phyloP scores from a whole-genome alignment of 2,329 filamentous ascomycete genomes.

The Aspergillus fumigatus region DNA sequence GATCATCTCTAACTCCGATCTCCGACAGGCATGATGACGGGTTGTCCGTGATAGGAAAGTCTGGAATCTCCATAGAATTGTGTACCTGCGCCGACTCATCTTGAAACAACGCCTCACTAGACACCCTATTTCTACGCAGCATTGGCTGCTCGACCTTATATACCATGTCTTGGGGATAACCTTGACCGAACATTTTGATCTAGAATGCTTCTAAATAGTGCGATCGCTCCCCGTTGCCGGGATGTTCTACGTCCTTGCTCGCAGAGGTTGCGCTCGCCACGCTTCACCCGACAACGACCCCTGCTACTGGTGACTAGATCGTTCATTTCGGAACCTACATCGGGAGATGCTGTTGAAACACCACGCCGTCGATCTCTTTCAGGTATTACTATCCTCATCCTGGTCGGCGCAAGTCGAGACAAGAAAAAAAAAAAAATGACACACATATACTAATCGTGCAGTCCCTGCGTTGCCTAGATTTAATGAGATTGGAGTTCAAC shows the following conservation, averaged over 20 bases:
- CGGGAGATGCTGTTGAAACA: constrained; percentile 4
- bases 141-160: constrained; percentile 13
- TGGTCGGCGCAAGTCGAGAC: neutral
- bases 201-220: constrained; percentile 26
- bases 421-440: neutral
- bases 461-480: constrained; percentile 58
- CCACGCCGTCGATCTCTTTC: constrained; percentile 21
- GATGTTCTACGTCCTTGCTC: constrained; percentile 23
- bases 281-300: constrained; percentile 11
- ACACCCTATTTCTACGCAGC: constrained; percentile 6
- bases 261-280: constrained; percentile 21
- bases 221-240: constrained; percentile 28
- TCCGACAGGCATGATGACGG: constrained; percentile 7
- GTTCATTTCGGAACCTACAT: constrained; percentile 10
- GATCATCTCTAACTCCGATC: constrained; percentile 10
- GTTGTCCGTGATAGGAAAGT: constrained; percentile 18
- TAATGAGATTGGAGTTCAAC: constrained; percentile 93
- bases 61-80: neutral
- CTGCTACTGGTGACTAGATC: constrained; percentile 11
- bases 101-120: neutral
- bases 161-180: constrained; percentile 21
- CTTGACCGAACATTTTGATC: neutral
- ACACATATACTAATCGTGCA: constrained; percentile 18
- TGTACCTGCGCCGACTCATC: neutral
- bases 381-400: constrained; percentile 17